Evolutionary conservation across 106 monocot genomes (phyloP).

Genomic region (Amphibolis antarctica): DNA sequence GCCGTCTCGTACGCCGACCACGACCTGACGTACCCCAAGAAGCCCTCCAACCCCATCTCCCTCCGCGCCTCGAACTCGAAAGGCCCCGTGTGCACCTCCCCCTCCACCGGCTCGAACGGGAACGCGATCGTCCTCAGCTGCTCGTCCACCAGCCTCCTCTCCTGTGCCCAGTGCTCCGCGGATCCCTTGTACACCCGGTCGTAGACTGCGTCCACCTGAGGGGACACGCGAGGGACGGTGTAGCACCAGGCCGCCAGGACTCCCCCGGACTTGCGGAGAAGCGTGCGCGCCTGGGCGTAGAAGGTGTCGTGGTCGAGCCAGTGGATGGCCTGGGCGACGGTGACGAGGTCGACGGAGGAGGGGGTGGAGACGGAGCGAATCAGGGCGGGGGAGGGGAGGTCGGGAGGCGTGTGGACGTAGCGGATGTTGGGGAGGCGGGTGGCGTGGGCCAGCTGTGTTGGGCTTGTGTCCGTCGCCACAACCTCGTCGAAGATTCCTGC

Average conservation of each 20-base stretch:
- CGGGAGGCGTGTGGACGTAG: slow-evolving; percentile 37
- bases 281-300: slow-evolving; percentile 26
- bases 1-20: slow-evolving; percentile 86
- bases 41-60: slow-evolving; percentile 30
- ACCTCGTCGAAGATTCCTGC: slow-evolving; percentile 47
- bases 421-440: slow-evolving; percentile 40
- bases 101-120: slow-evolving; percentile 60
- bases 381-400: slow-evolving; percentile 19
- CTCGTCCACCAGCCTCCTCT: slow-evolving; percentile 36
- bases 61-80: slow-evolving; percentile 44
- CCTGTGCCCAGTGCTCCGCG: slow-evolving; percentile 32
- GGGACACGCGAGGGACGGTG: slow-evolving; percentile 26
- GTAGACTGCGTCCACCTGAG: slow-evolving; percentile 33
- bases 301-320: slow-evolving; percentile 75
- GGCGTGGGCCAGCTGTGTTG: slow-evolving; percentile 44
- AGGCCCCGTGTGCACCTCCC: slow-evolving; percentile 47
- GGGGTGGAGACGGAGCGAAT: slow-evolving; percentile 23
- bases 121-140: slow-evolving; percentile 41
- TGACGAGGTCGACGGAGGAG: slow-evolving; percentile 49
- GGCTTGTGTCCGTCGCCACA: slow-evolving; percentile 60
- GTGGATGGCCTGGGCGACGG: slow-evolving; percentile 75
- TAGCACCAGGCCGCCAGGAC: slow-evolving; percentile 82
- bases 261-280: slow-evolving; percentile 41
- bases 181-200: slow-evolving; percentile 18
- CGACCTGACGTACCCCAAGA: slow-evolving; percentile 41